Conservation (phyloP, 2,329 filamentous ascomycete species). For the Epichloe sp. region DNA sequence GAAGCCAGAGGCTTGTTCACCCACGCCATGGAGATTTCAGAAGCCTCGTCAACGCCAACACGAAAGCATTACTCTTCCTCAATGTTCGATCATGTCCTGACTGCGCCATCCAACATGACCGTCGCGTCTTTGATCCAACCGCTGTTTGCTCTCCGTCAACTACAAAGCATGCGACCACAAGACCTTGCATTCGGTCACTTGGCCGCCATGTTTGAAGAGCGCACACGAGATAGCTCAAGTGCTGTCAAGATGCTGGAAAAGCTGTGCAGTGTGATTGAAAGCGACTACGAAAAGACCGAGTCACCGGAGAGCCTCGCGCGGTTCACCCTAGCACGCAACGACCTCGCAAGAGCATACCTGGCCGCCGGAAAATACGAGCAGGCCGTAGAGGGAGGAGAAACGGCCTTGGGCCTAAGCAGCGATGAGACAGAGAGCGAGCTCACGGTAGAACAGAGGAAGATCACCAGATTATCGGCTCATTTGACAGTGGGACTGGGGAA, state of each 20-base stretch:
- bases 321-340: conserved; percentile 74
- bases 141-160: conserved; percentile 75
- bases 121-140: conserved; percentile 65
- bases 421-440: conserved; percentile 58
- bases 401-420: conserved; percentile 63
- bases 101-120: conserved; percentile 35
- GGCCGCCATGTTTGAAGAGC: conserved; percentile 67
- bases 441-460: conserved; percentile 49
- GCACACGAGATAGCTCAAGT: conserved; percentile 53
- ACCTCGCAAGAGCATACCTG: conserved; percentile 74
- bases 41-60: conserved; percentile 58
- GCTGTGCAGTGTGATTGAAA: conserved; percentile 59
- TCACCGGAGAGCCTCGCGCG: conserved; percentile 57
- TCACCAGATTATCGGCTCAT: conserved; percentile 69
- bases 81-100: conserved; percentile 68
- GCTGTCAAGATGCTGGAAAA: conserved; percentile 51
- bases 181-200: conserved; percentile 67
- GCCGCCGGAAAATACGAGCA: conserved; percentile 50
- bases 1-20: conserved; percentile 81
- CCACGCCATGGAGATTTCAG: conserved; percentile 86
- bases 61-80: conserved; percentile 70
- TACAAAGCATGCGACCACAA: conserved; percentile 56
- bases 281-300: conserved; percentile 74
- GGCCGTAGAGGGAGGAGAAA: conserved; percentile 69
- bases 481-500: conserved; percentile 74